phyloP scores from a whole-genome alignment of 2,329 filamentous ascomycete genomes.

The Trematosphaeria pertusa region DNA sequence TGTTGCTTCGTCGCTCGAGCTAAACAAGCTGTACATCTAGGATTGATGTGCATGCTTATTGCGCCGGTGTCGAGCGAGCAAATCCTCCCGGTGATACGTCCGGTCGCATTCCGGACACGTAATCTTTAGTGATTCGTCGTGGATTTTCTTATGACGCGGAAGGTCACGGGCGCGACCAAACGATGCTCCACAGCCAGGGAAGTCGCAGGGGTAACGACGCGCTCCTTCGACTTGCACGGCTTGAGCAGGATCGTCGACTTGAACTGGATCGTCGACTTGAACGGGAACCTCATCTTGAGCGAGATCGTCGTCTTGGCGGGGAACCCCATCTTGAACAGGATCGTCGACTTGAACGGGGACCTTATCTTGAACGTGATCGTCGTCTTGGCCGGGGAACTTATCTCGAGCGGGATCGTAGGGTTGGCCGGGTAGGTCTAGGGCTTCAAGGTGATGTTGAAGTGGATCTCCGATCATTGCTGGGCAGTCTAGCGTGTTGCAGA shows the following conservation, averaged over 20 bases:
- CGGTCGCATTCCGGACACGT: background rate
- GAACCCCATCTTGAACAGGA: too few relatives aligned
- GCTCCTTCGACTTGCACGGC: too few relatives aligned
- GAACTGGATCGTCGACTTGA: too few relatives aligned
- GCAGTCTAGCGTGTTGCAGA: background rate
- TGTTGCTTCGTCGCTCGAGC: background rate
- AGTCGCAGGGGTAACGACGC: background rate
- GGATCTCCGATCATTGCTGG: background rate
- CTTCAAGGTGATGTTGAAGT: background rate
- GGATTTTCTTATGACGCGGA: background rate
- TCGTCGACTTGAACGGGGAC: background rate
- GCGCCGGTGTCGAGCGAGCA: background rate
- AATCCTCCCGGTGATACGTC: background rate
- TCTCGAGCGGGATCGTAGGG: background rate
- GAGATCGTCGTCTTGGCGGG: too few relatives aligned
- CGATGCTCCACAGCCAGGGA: background rate
- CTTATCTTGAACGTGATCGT: background rate
- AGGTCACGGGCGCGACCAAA: background rate
- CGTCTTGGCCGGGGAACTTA: background rate
- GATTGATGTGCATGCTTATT: background rate
- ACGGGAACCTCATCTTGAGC: background rate
- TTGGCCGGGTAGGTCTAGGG: background rate
- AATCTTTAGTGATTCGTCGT: background rate
- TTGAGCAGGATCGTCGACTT: too few relatives aligned
- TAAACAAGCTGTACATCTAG: background rate